phyloP scores from a whole-genome alignment of 2,329 filamentous ascomycete genomes.

The Penicillium frequentans region DNA sequence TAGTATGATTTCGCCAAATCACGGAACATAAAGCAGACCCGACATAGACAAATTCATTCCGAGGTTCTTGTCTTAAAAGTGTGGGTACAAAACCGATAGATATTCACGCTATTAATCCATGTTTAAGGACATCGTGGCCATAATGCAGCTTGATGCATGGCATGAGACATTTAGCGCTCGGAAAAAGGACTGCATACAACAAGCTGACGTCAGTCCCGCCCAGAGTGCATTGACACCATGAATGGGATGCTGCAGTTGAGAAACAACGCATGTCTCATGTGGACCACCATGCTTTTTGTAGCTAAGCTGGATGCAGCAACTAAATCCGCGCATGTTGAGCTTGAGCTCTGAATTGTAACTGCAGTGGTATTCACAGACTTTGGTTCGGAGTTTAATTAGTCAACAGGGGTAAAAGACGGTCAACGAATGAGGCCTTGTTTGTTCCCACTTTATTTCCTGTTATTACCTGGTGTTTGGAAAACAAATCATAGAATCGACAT shows the following conservation, averaged over 20 bases:
- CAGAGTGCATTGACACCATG: not conserved
- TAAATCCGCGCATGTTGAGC: not conserved
- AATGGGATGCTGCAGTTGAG: constrained; percentile 1
- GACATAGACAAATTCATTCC: not conserved
- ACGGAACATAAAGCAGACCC: not conserved
- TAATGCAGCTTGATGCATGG: not conserved
- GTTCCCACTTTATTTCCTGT: not conserved
- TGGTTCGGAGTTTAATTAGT: not conserved
- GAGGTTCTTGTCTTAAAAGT: not conserved
- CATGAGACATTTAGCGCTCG: constrained; percentile 8
- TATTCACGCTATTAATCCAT: not conserved
- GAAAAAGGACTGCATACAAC: not conserved
- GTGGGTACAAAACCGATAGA: not conserved
- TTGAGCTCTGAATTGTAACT: not conserved
- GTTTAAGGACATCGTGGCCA: not conserved
- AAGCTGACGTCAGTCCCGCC: constrained; percentile 8
- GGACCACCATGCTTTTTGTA: not conserved
- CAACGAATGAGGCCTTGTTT: not conserved
- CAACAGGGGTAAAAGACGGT: not conserved
- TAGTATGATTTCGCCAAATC: not conserved
- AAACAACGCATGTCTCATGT: constrained; percentile 10
- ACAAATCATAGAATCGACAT: not conserved
- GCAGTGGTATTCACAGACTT: not conserved
- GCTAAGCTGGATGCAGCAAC: not conserved
- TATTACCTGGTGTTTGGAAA: not conserved